phyloP scores from a whole-genome alignment of 352 stramenopile species.

The Peronospora destructor region DNA sequence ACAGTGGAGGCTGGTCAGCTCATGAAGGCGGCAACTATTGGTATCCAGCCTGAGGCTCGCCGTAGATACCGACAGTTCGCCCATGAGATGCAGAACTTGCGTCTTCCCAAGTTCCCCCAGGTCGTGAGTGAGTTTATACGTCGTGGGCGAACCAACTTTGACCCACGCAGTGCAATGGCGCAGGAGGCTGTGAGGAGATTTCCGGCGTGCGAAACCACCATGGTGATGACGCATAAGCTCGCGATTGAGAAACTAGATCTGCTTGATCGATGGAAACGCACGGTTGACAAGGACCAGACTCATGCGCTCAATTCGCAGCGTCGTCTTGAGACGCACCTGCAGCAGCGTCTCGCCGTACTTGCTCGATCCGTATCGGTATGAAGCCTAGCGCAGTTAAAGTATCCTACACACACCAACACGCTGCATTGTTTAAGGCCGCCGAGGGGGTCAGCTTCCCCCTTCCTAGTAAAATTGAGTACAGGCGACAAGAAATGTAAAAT shows the following conservation, averaged over 20 bases:
- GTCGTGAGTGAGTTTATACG: slow-evolving; percentile 58
- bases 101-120: slow-evolving; percentile 58
- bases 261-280: slow-evolving; percentile 51
- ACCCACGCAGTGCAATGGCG: slow-evolving; percentile 45
- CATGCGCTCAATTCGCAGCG: slow-evolving; percentile 42
- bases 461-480: slow-evolving; percentile 26
- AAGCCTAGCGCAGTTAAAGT: slow-evolving; percentile 12
- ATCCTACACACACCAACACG: slow-evolving; percentile 3
- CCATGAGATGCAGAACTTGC: slow-evolving; percentile 36
- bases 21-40: slow-evolving; percentile 48
- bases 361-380: slow-evolving; percentile 50
- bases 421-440: slow-evolving; percentile 9
- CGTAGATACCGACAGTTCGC: slow-evolving; percentile 59
- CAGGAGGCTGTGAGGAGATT: slow-evolving; percentile 56
- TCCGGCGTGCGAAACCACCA: slow-evolving; percentile 57
- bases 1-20: slow-evolving; percentile 65
- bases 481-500: slow-evolving; percentile 20
- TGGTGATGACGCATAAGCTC: slow-evolving; percentile 70
- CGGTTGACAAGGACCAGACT: slow-evolving; percentile 50
- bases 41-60: slow-evolving; percentile 64
- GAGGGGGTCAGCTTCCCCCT: neutral
- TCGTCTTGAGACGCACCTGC: slow-evolving; percentile 47
- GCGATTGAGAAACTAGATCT: slow-evolving; percentile 70
- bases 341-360: slow-evolving; percentile 55
- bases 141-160: slow-evolving; percentile 51